These are phyloP conservation scores for Aureobasidium namibiae DNA, from an alignment of 2,329 filamentous ascomycete species.

Conservation along the genomic window DNA sequence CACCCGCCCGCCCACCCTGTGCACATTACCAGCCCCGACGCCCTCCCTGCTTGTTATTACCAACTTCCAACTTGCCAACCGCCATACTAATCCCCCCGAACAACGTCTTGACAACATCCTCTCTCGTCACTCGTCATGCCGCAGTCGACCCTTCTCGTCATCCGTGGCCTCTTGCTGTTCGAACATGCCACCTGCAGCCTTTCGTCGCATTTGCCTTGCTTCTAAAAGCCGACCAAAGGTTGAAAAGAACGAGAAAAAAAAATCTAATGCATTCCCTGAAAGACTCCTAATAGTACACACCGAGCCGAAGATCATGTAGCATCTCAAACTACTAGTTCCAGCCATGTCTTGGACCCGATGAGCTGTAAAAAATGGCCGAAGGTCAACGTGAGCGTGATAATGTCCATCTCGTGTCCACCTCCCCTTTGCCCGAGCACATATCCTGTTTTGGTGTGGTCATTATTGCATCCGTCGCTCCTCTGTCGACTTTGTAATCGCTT, in stretches of 20 bases:
- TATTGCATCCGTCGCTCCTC: neutral
- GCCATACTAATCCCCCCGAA: neutral
- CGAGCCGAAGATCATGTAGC: neutral
- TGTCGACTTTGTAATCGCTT: constrained; percentile 13
- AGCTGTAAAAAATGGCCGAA: neutral
- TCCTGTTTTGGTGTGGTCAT: constrained; percentile 4
- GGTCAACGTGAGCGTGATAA: neutral
- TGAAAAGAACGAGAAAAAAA: constrained; percentile 3
- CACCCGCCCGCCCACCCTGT: neutral
- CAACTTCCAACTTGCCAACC: neutral
- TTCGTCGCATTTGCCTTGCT: neutral
- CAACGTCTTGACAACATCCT: too few relatives aligned
- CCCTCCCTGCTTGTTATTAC: neutral
- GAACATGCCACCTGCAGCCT: too few relatives aligned
- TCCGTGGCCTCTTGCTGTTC: too few relatives aligned
- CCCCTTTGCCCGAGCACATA: neutral
- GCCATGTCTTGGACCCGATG: neutral
- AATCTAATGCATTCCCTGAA: constrained; percentile 10
- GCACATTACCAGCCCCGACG: neutral
- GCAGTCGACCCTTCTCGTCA: too few relatives aligned
- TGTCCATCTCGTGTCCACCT: neutral
- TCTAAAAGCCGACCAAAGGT: neutral
- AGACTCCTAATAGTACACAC: constrained; percentile 11
- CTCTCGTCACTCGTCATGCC: too few relatives aligned
- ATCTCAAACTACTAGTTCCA: neutral